Evolutionary conservation across 345 rosid species (phyloP), one percentile per base, ranked within the genome.

Genomic region (Eucalyptus pauciflora): DNA sequence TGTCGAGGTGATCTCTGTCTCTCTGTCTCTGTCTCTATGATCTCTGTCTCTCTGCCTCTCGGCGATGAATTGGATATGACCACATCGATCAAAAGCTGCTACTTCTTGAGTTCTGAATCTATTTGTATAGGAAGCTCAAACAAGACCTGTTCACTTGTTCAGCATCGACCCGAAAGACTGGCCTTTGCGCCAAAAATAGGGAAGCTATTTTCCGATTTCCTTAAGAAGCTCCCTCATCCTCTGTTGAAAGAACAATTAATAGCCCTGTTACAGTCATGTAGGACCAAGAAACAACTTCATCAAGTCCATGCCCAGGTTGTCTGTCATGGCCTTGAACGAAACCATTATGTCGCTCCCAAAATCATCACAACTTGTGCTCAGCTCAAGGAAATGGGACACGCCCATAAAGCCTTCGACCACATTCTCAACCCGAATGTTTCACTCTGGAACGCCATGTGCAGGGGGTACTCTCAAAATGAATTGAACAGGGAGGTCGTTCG

Each of bases 401-500:
- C 99, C 83, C 96, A 89, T 91, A 92, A 93, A 50, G 45, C 97
- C 95, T 97, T 97, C 90, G 96, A 96, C 89, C 91, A 88, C 95
- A 95, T 94, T 89, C 88, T 93, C 85, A 88, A 91, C 22, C 96
- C 94, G 49, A 93, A 89, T 79, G 93, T 89, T 37, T 88, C 94
- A 6, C 89, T 89, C 46, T 95, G 96, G 96, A 97, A 97, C 50
- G 95, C 96, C 13, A 90, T 95, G 95, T 89, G 96, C 46, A 95
- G 91, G 88, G 97, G 96, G 83, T 94, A 93, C 88, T 89, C 90
- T 12, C 91, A 83, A 17, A 92, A 92, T 13, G 94, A 91, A 37
- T 79, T 86, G 51, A 89, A 89, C 87, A 56, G 87, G 33, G 92
- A 96, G 80, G 96, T 93, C 90, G 56, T 96, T 69, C 15, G 87